Evolutionary conservation across 1,284 basidiomycete genomes (phyloP), one percentile per base, ranked within the genome.

Genomic region (Pyrrhoderma noxium): DNA sequence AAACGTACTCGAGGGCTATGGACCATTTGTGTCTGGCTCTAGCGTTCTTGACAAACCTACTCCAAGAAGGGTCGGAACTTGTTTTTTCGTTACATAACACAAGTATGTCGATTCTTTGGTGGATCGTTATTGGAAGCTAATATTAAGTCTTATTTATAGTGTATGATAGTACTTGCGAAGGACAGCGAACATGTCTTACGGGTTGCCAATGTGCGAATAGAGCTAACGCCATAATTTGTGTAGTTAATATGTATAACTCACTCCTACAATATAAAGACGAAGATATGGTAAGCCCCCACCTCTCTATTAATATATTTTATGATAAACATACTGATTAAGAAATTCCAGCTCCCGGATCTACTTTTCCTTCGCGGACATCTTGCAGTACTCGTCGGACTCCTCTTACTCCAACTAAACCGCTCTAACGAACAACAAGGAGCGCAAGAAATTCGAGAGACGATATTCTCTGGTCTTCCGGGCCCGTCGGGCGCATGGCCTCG

Each of bases 21-120:
- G 86, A 89, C 61, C 70, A 74, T 38, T 65, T 87, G 2, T 89
- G 85, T 62, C 76, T 89, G 21, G 74, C 77, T 4, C 70, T 89
- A 1, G 86, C 81, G 1, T 65, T 88, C 5, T 65, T 88, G 47
- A 85, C 85, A 42, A 88, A 88, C 63, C 67, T 88, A 38, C 76
- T 85, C 0, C 82, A 87, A 61, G 70, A 68, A 8, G 65, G 71
- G n/a, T 68, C 45, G 14, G 37, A 51, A 11, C 19, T 55, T 13
- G 44, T 45, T 21, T 43, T 31, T 21, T 21, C 21, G 18, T 21
- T 54, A 16, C 46, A 49, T 11, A 50, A 39, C 36, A 41, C 40
- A 3, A 23, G 45, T 56, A 34, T 34, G 45, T 41, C 2, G 21
- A 8, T 19, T 46, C 18, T 34, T 16, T 34, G 18, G 2, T 21